phyloP scores from a whole-genome alignment of 2,329 filamentous ascomycete genomes.

The Apiospora sp. region DNA sequence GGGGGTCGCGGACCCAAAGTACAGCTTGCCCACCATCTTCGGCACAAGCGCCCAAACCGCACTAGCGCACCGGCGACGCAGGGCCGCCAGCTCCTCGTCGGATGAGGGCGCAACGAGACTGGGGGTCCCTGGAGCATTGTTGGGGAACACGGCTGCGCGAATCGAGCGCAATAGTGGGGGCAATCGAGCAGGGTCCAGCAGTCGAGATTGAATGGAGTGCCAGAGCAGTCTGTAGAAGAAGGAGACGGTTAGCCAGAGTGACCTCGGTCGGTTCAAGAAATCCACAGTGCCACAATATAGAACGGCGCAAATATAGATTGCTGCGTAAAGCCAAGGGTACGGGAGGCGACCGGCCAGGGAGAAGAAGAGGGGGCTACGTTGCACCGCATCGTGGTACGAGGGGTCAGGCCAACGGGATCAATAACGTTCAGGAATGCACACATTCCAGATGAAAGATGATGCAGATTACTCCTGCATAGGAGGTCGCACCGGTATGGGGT shows the following conservation, averaged over 20 bases:
- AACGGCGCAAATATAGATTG: neutral
- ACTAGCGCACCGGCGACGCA: constrained; percentile 73
- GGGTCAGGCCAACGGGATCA: neutral
- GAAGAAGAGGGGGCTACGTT: constrained; percentile 17
- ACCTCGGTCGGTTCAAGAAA: neutral
- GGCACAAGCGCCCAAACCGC: constrained; percentile 61
- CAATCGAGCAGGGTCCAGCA: constrained; percentile 70
- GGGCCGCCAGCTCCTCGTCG: constrained; percentile 65
- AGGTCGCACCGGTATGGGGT: constrained; percentile 16
- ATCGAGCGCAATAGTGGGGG: constrained; percentile 73
- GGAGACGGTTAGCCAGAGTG: neutral
- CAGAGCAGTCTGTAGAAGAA: constrained; percentile 61
- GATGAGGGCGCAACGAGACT: constrained; percentile 67
- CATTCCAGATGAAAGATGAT: constrained; percentile 21
- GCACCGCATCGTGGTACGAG: constrained; percentile 6
- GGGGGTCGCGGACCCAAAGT: constrained; percentile 52
- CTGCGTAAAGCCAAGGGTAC: neutral
- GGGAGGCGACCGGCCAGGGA: constrained; percentile 9
- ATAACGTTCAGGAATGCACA: constrained; percentile 11
- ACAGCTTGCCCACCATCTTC: constrained; percentile 56
- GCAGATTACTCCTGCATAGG: constrained; percentile 23
- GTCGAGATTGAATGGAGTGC: constrained; percentile 60
- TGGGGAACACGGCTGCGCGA: constrained; percentile 84
- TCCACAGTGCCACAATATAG: constrained; percentile 14
- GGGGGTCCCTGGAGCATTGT: constrained; percentile 76